Percentiles rank a stretch among this genome's conserved stretches.
phyloP scores from a whole-genome alignment of 495 filamentous ascomycete genomes.

The Neurospora discreta region DNA sequence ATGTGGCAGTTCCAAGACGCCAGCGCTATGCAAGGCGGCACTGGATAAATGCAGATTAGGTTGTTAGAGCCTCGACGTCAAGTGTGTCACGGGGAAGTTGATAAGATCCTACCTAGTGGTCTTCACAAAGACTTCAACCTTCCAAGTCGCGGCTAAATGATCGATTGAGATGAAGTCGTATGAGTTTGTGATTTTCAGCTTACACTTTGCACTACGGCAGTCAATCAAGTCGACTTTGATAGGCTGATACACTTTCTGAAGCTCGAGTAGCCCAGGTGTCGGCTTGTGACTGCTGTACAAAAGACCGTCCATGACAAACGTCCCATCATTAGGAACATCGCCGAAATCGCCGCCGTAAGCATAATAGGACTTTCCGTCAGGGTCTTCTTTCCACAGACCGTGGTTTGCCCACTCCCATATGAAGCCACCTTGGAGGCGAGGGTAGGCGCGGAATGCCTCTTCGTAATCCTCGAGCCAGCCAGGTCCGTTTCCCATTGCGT shows the following conservation, averaged over 20 bases:
- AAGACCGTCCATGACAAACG: slow-evolving; percentile 59
- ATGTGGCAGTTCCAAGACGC: slow-evolving; percentile 8
- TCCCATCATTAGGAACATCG: slow-evolving; percentile 52
- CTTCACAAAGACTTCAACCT: neutral
- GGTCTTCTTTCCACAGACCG: slow-evolving; percentile 42
- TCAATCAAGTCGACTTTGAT: slow-evolving; percentile 13
- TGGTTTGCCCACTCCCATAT: slow-evolving; percentile 71
- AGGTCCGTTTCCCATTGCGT: slow-evolving; percentile 66
- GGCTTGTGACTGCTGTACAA: slow-evolving; percentile 46
- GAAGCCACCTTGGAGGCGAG: slow-evolving; percentile 54
- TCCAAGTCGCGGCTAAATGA: slow-evolving; percentile 24
- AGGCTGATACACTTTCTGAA: slow-evolving; percentile 50
- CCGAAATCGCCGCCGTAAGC: slow-evolving; percentile 60
- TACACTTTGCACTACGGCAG: slow-evolving; percentile 10
- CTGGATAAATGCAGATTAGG: neutral
- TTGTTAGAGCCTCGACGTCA: neutral
- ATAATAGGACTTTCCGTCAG: slow-evolving; percentile 43
- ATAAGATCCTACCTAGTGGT: slow-evolving; percentile 5
- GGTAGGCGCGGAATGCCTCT: slow-evolving; percentile 44
- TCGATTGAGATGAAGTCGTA: slow-evolving; percentile 43
- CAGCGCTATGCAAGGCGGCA: slow-evolving; percentile 1
- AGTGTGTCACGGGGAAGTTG: neutral
- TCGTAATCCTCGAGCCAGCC: slow-evolving; percentile 56
- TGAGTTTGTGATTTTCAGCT: slow-evolving; percentile 32
- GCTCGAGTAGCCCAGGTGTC: slow-evolving; percentile 47